Base-by-base conservation (phyloP, 331 rosid species). In the Quercus phellos region DNA sequence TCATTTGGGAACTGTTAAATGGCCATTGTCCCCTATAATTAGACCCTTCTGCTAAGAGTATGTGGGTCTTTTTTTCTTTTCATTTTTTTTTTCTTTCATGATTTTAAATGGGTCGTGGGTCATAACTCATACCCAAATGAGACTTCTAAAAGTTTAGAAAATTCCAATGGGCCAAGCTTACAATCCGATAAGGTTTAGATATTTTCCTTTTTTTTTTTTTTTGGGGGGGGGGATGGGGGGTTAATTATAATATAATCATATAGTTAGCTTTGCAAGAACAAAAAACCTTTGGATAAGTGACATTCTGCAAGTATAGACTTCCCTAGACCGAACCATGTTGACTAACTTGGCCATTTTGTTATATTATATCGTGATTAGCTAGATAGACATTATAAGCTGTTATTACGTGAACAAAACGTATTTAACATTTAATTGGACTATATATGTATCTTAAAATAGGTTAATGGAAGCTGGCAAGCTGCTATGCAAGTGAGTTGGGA, bases 401-500 rank as follows among this genome's bases (percentile, higher is more conserved):
- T 34, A 51, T 24, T 3, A 34, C 14, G 50, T 66, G 7, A 18
- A 18, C 14, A 18, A 32, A 66, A 66, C 27, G 19, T 9, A 34
- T 29, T 30, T 34, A 13, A 46, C 53, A 46, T 46, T 46, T 46
- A 12, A 13, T 46, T 46, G 53, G 53, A 46, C 16, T 3, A 46
- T 10, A 46, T 46, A 46, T 46, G 53, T 46, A 12, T 34, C 4
- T 66, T 66, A 32, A 6, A 11, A 32, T 68, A 72, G 43, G 83
- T 75, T 58, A 51, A 26, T 0, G 73, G 77, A 73, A 78, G 74
- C 51, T 79, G 82, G 73, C 74, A 73, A 78, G 74, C 51, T 79
- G 82, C 26, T 34, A 75, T 50, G 59, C 51, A 74, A 82, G 83
- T 66, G 79, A 84, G 72, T 80, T 76, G 88, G 88, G 91, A 81